Evolutionary conservation across 2,329 filamentous ascomycete species (phyloP).

Genomic region (Colletotrichum godetiae): DNA sequence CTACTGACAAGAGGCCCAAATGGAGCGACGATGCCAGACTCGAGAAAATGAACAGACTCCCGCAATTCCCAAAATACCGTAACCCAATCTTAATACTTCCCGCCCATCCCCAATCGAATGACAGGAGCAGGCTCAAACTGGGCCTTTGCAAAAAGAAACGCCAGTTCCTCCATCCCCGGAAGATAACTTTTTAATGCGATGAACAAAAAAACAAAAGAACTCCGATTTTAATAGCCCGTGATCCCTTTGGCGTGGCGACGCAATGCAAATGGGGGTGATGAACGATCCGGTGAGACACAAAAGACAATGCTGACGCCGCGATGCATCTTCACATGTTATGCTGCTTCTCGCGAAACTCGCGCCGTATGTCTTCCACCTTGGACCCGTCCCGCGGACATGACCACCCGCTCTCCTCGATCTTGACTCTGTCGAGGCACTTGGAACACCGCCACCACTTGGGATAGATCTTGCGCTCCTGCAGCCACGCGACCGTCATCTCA

Average conservation of each 20-base stretch:
- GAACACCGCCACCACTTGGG: constrained; percentile 65
- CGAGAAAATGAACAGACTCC: not conserved
- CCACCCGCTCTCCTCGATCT: constrained; percentile 52
- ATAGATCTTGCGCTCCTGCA: constrained; percentile 51
- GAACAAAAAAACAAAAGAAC: not conserved
- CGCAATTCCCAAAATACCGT: constrained; percentile 1
- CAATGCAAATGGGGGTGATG: not conserved
- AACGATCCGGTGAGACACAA: not conserved
- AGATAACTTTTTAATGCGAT: constrained; percentile 30
- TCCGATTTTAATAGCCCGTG: constrained; percentile 12
- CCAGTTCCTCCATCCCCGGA: constrained; percentile 17
- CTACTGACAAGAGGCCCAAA: not conserved
- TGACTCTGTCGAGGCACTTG: constrained; percentile 61
- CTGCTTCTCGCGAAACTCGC: constrained; percentile 35
- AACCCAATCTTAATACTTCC: constrained; percentile 2
- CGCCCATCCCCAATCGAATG: not conserved
- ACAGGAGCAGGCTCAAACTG: not conserved
- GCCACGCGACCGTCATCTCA: constrained; percentile 50
- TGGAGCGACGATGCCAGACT: not conserved
- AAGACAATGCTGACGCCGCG: not conserved
- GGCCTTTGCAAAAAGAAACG: constrained; percentile 6
- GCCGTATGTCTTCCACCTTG: constrained; percentile 36
- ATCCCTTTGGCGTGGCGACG: not conserved
- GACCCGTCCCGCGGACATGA: constrained; percentile 50
- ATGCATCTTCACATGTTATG: not conserved